Evolutionary conservation across 2,329 filamentous ascomycete genomes (phyloP).

Genomic region (Penicillium sp.): DNA sequence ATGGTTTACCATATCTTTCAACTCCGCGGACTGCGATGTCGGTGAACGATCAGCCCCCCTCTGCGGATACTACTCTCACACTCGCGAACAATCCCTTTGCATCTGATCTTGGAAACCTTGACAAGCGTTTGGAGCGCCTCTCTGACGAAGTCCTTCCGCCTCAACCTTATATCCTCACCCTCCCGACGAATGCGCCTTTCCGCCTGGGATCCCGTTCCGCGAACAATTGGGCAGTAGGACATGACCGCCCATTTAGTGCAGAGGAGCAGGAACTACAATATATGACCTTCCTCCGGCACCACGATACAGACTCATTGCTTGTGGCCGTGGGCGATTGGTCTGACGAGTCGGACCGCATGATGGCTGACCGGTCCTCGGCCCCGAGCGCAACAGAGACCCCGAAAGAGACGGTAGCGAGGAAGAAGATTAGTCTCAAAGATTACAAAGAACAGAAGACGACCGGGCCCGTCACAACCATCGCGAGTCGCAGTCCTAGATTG

Average conservation of each 20-base stretch:
- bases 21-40: slow-evolving; percentile 39
- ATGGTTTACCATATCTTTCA: slow-evolving; percentile 15
- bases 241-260: slow-evolving; percentile 53
- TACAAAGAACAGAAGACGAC: slow-evolving; percentile 58
- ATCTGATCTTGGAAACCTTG: slow-evolving; percentile 30
- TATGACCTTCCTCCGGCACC: slow-evolving; percentile 60
- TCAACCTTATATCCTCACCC: slow-evolving; percentile 47
- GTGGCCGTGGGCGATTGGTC: slow-evolving; percentile 56
- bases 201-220: slow-evolving; percentile 42
- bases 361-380: slow-evolving; percentile 40
- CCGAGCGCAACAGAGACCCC: slow-evolving; percentile 43
- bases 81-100: slow-evolving; percentile 19
- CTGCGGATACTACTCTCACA: slow-evolving; percentile 26
- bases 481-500: slow-evolving; percentile 20
- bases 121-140: slow-evolving; percentile 40
- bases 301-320: slow-evolving; percentile 53
- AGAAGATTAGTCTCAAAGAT: slow-evolving; percentile 61
- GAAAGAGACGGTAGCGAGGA: slow-evolving; percentile 47
- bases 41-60: slow-evolving; percentile 34
- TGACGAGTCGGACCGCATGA: slow-evolving; percentile 47
- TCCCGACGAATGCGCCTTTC: slow-evolving; percentile 48
- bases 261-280: slow-evolving; percentile 62
- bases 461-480: slow-evolving; percentile 27
- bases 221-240: slow-evolving; percentile 48
- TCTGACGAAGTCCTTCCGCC: slow-evolving; percentile 43